Percentiles rank a stretch among this genome's conserved stretches.
Evolutionary conservation across 2,329 filamentous ascomycete species (phyloP).

Genomic region (Blastomyces percursus): DNA sequence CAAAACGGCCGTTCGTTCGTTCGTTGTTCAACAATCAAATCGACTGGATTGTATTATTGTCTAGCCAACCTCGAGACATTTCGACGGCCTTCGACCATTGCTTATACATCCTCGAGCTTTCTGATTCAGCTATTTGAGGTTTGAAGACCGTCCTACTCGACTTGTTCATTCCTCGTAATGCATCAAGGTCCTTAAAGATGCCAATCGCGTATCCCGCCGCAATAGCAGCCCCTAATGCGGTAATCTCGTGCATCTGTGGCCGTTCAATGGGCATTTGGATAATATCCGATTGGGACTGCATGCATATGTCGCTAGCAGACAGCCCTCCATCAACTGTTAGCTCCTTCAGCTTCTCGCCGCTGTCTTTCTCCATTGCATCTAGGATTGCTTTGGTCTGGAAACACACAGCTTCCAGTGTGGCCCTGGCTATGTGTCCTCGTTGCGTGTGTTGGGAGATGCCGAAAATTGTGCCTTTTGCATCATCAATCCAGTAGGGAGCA

Average conservation of each 20-base stretch:
- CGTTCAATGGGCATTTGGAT: constrained; percentile 74
- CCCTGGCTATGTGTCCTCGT: constrained; percentile 75
- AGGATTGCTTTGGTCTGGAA: constrained; percentile 89
- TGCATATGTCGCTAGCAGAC: constrained; percentile 69
- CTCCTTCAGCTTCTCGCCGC: constrained; percentile 59
- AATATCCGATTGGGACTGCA: constrained; percentile 84
- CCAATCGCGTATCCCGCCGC: constrained; percentile 75
- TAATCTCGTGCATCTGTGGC: constrained; percentile 82
- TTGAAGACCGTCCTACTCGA: constrained; percentile 58
- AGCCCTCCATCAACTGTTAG: constrained; percentile 82
- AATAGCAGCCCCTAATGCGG: constrained; percentile 76
- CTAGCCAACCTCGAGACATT: constrained; percentile 63
- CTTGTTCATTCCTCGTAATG: constrained; percentile 62
- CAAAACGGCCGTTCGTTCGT: background rate
- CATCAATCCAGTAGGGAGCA: constrained; percentile 90
- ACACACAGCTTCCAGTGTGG: constrained; percentile 82
- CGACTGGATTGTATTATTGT: constrained; percentile 20
- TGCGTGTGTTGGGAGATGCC: constrained; percentile 78
- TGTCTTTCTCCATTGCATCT: constrained; percentile 82
- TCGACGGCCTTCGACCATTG: constrained; percentile 67
- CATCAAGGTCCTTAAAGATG: constrained; percentile 65
- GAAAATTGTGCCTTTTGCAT: constrained; percentile 74
- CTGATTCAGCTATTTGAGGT: constrained; percentile 50
- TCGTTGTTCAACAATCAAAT: constrained; percentile 10
- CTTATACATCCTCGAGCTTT: constrained; percentile 53